phyloP scores from a whole-genome alignment of 208 protist species.

The Trypanosoma avium region DNA sequence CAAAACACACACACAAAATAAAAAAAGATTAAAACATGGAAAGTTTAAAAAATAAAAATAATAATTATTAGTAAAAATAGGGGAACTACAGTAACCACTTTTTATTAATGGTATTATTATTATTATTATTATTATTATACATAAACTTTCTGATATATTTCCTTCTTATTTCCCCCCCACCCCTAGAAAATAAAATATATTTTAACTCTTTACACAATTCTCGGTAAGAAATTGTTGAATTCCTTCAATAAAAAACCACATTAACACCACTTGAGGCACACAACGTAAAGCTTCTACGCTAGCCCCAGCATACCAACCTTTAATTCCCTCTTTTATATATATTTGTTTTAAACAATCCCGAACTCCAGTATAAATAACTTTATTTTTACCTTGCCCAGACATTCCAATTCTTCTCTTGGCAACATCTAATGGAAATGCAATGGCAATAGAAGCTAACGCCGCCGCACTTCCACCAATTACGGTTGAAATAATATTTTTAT shows the following conservation, averaged over 20 bases:
- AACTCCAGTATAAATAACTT: conserved; percentile 64
- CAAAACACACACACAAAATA: too few species aligned
- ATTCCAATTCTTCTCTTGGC: conserved; percentile 87
- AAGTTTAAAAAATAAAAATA: too few species aligned
- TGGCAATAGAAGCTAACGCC: conserved; percentile 69
- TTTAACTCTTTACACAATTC: neutral
- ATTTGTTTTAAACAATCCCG: conserved; percentile 61
- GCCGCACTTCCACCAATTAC: conserved; percentile 62
- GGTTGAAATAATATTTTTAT: conserved; percentile 56
- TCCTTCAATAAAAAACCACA: conserved; percentile 89
- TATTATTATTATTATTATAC: too few species aligned
- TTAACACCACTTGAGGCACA: conserved; percentile 88
- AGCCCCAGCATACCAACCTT: conserved; percentile 74
- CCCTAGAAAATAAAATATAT: too few species aligned
- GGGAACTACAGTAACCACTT: too few species aligned
- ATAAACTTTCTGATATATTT: too few species aligned
- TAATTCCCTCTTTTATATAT: conserved; percentile 72
- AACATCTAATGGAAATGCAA: conserved; percentile 85
- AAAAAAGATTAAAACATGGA: too few species aligned
- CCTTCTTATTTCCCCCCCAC: too few species aligned
- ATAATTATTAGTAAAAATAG: too few species aligned
- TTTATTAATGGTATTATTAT: too few species aligned
- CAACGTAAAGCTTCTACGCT: conserved; percentile 75
- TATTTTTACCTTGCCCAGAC: conserved; percentile 69
- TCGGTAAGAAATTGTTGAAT: conserved; percentile 49